A percentile compares a stretch with the other conserved stretches of the same genome.
These are phyloP conservation scores for Alnus rubra DNA, from an alignment of 306 rosid species.

Conservation along the genomic window DNA sequence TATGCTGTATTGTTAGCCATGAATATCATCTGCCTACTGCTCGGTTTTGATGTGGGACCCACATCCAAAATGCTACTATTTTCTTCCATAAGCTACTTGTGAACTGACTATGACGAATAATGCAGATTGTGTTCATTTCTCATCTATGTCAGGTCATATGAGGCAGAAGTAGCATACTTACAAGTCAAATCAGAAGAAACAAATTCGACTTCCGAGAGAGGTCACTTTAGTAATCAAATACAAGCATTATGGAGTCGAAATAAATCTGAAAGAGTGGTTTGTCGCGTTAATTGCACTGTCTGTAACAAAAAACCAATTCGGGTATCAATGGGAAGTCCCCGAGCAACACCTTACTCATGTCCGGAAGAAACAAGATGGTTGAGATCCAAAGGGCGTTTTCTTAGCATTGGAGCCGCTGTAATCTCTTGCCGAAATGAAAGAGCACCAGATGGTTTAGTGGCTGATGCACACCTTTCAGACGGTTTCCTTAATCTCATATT, in stretches of 20 bases:
- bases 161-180: slow-evolving; percentile 80
- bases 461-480: slow-evolving; percentile 94
- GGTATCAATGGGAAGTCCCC: slow-evolving; percentile 28
- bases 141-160: slow-evolving; percentile 63
- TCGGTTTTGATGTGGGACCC: background rate
- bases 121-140: background rate
- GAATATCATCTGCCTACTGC: background rate
- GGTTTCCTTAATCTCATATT: slow-evolving; percentile 86
- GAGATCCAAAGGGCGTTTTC: slow-evolving; percentile 74
- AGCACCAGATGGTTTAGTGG: slow-evolving; percentile 96
- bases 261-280: slow-evolving; percentile 49
- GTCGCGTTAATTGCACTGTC: slow-evolving; percentile 71
- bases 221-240: slow-evolving; percentile 26
- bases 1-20: background rate
- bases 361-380: slow-evolving; percentile 63
- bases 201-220: slow-evolving; percentile 40
- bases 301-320: slow-evolving; percentile 52
- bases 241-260: slow-evolving; percentile 32
- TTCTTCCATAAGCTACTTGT: background rate
- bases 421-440: slow-evolving; percentile 84
- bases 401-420: slow-evolving; percentile 90
- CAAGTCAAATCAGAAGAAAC: slow-evolving; percentile 67
- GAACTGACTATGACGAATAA: background rate
- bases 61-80: background rate
- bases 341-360: slow-evolving; percentile 36